phyloP scores from a whole-genome alignment of 2,329 filamentous ascomycete genomes.

The Talaromyces albobiverticillius region DNA sequence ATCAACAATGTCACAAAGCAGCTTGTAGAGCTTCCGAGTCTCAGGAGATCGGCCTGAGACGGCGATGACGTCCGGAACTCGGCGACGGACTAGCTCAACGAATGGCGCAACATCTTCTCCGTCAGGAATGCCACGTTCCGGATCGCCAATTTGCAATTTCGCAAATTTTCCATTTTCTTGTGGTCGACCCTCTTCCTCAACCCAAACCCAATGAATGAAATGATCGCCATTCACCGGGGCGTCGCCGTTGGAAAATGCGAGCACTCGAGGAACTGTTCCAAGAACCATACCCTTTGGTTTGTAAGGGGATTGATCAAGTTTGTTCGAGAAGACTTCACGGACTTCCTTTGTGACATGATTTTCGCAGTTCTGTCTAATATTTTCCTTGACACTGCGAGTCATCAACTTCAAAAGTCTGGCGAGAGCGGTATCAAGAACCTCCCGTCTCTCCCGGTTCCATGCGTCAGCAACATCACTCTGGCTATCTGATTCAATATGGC shows the following conservation, averaged over 20 bases:
- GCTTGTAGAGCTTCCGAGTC: slow-evolving; percentile 76
- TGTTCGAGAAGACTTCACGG: slow-evolving; percentile 82
- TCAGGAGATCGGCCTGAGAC: slow-evolving; percentile 87
- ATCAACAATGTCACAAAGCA: slow-evolving; percentile 74
- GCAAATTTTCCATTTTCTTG: slow-evolving; percentile 84
- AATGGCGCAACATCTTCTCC: slow-evolving; percentile 67
- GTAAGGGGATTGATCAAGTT: slow-evolving; percentile 92
- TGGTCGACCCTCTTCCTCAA: slow-evolving; percentile 88
- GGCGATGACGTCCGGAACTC: slow-evolving; percentile 85
- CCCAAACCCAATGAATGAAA: slow-evolving; percentile 84
- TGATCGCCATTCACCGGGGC: slow-evolving; percentile 67
- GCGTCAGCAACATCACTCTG: slow-evolving; percentile 92
- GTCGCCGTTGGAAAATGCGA: slow-evolving; percentile 82
- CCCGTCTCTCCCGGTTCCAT: slow-evolving; percentile 86
- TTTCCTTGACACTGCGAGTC: slow-evolving; percentile 89
- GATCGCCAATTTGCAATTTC: slow-evolving; percentile 66
- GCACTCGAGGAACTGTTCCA: slow-evolving; percentile 81
- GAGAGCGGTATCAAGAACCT: slow-evolving; percentile 78
- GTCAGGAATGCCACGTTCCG: slow-evolving; percentile 65
- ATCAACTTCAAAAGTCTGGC: slow-evolving; percentile 79
- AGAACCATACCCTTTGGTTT: slow-evolving; percentile 91
- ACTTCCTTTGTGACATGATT: slow-evolving; percentile 85
- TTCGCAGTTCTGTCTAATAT: slow-evolving; percentile 88
- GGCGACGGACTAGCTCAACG: slow-evolving; percentile 72
- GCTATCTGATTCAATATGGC: slow-evolving; percentile 89